Base-by-base conservation (phyloP, 306 rosid species). In the Prinsepia uniflora region DNA sequence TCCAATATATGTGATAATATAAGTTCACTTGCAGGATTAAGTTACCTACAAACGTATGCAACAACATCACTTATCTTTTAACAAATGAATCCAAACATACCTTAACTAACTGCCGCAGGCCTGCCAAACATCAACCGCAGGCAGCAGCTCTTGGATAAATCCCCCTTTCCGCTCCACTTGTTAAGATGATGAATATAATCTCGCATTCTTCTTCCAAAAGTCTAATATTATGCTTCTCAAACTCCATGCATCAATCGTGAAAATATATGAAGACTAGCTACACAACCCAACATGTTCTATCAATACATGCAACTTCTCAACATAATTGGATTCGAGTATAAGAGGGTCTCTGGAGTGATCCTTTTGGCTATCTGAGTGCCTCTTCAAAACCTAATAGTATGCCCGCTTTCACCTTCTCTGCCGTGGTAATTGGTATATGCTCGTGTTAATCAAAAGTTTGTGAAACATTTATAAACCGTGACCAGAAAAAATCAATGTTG, bases 341-440 rank as follows among this genome's bases (percentile, higher is more conserved):
- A 42, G 72, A 71, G 5, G 97, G 98, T 66, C 60, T 83, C 48
- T 75, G 93, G 65, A 88, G 90, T n/a, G 90, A 88, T 69, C 90
- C 96, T 78, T 75, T 76, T 42, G 83, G 67, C 76, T 90, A 65
- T 53, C 97, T 97, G 13, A 93, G 84, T 20, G 98, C 90, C 70
- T 85, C 74, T 81, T 93, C 97, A 69, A 93, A 89, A 50, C 96
- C 97, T 80, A 77, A 82, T 43, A 93, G 96, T 96, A 93, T 90
- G 62, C 75, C 82, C 24, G 82, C 79, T 70, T 78, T 87, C 68
- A 88, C 92, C 86, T 55, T 88, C 70, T 86, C 85, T 30, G 90
- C 83, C 9, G 98, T 88, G 57, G 86, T 86, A 67, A 58, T 71
- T 34, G 96, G 96, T 68, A 93, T 93, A 78, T 88, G 90, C 82